phyloP scores from a whole-genome alignment of 2,329 filamentous ascomycete genomes.

The Ampelomyces quisqualis region DNA sequence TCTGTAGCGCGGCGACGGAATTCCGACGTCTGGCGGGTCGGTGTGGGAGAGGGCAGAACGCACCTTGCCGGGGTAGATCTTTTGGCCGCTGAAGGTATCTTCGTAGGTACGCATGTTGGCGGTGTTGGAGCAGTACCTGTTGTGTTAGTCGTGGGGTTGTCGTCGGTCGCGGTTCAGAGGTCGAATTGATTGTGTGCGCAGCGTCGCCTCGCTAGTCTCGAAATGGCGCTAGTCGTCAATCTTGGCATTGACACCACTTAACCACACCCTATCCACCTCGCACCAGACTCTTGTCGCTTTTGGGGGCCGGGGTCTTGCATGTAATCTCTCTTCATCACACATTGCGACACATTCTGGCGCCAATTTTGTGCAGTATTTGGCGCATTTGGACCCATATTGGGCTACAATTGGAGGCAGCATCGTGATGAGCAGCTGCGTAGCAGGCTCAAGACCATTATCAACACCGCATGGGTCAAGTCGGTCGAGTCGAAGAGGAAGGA shows the following conservation, averaged over 20 bases:
- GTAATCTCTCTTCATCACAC: too few relatives aligned
- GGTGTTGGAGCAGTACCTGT: constrained; percentile 47
- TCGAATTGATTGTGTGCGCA: constrained; percentile 16
- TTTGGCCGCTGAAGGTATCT: constrained; percentile 74
- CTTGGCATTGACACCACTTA: constrained; percentile 1
- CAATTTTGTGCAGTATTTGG: too few relatives aligned
- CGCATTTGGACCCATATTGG: background rate
- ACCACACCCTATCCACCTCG: too few relatives aligned
- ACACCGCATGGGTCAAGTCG: background rate
- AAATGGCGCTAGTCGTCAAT: constrained; percentile 1
- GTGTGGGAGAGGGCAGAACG: constrained; percentile 37
- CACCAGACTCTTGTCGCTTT: too few relatives aligned
- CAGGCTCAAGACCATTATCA: background rate
- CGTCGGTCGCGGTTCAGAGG: constrained; percentile 33
- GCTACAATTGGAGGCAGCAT: background rate
- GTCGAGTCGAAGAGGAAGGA: background rate
- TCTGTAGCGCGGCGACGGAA: constrained; percentile 17
- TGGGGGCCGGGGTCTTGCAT: too few relatives aligned
- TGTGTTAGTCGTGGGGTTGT: constrained; percentile 42
- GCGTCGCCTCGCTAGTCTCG: constrained; percentile 2
- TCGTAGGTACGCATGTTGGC: constrained; percentile 75
- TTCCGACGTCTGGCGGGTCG: constrained; percentile 26
- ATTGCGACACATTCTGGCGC: too few relatives aligned
- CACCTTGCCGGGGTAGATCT: constrained; percentile 81
- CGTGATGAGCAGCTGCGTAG: background rate